Evolutionary conservation across 2,329 filamentous ascomycete species (phyloP), one percentile per base, ranked within the genome.

Genomic region (Aureobasidium sp.): DNA sequence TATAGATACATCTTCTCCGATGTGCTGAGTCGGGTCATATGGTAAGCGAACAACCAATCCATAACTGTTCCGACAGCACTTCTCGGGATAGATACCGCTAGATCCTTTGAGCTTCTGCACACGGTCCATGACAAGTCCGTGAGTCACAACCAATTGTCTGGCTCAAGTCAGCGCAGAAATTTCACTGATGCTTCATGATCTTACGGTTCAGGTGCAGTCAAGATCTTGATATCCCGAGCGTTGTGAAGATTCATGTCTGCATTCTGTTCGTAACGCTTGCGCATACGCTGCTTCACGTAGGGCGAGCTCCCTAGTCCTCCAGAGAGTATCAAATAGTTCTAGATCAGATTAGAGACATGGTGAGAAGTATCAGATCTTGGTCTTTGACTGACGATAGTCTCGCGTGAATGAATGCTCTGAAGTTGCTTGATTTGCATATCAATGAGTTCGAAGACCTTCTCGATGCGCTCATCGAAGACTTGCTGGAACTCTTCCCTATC

Each of bases 261-360:
- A 30, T 65, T 63, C 5, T 50, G 39, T 9, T 69, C 66, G 58
- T 76, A 78, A 30, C 72, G 70, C 8, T 67, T 67, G 37, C 68
- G 66, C 2, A 77, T 67, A 7, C 69, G 65, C 1, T 68, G 65
- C 50, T 76, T 75, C 5, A 78, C 72, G 63, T 79, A 78, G 16
- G 71, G 68, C 0, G 71, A 75, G 57, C 76, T 77, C 10, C 76
- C 75, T 0, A 78, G 67, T 1, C 77, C 76, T 5, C 77, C 77
- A 5, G 73, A 76, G 1, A 78, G 69, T 0, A 79, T 71, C 1
- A 79, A 68, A 62, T 76, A 65, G 13, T 62, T 65, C 62, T 63
- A 45, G 41, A n/a, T 10, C 21, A 44, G 42, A 25, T 25, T 21
- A 44, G n/a, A 44, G 21, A 21, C n/a, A 44, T 10, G 42, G n/a